These are phyloP conservation scores for Coriaria nepalensis DNA, from an alignment of 306 rosid species.

Conservation along the genomic window DNA sequence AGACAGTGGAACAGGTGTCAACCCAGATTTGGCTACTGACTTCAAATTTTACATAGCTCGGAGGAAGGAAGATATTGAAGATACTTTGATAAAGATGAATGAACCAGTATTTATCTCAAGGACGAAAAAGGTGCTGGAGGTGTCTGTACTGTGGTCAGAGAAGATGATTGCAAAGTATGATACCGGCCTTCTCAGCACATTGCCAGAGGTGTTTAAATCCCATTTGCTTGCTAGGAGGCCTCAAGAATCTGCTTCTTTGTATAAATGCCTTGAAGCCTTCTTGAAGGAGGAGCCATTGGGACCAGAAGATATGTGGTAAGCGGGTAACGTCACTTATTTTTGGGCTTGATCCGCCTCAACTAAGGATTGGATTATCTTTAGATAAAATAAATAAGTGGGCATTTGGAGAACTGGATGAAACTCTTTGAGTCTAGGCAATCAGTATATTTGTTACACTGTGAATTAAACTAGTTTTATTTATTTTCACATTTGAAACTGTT, in stretches of 20 bases:
- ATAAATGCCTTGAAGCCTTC: constrained; percentile 77
- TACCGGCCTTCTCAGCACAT: constrained; percentile 24
- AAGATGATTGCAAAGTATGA: constrained; percentile 43
- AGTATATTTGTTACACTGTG: background rate
- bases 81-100: constrained; percentile 26
- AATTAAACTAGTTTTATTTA: background rate
- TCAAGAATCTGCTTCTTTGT: constrained; percentile 56
- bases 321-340: constrained; percentile 12
- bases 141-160: constrained; percentile 50
- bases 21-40: constrained; percentile 24
- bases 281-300: constrained; percentile 82
- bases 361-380: too few species aligned
- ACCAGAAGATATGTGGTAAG: constrained; percentile 90
- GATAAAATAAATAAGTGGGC: too few species aligned
- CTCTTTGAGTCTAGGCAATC: too few species aligned
- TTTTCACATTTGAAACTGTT: background rate
- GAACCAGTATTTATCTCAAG: constrained; percentile 21
- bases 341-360: background rate
- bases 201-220: constrained; percentile 50
- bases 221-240: constrained; percentile 17
- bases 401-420: too few species aligned
- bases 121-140: constrained; percentile 17
- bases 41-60: constrained; percentile 32
- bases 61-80: constrained; percentile 1
- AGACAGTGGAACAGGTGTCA: constrained; percentile 26